A percentile compares a stretch with the other conserved stretches of the same genome.
phyloP scores from a whole-genome alignment of 495 filamentous ascomycete species.

The Penicillium antarcticum region DNA sequence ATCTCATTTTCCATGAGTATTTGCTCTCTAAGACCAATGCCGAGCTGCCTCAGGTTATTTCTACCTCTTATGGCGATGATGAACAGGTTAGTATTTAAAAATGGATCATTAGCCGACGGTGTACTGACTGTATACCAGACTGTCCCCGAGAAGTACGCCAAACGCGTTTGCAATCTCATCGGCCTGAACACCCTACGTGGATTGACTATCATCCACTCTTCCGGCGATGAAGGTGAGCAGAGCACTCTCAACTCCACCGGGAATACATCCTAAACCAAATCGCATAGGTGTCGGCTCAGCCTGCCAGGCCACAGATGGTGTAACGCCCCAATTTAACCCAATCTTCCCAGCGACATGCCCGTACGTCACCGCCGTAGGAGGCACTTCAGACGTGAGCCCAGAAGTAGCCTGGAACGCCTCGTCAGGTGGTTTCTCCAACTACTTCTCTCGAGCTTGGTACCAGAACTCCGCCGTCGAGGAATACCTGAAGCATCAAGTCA shows the following conservation, averaged over 20 bases:
- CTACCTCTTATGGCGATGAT: conserved; percentile 70
- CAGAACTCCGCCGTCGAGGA: conserved; percentile 51
- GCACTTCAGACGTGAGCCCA: conserved; percentile 49
- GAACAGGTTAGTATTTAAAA: conserved; percentile 39
- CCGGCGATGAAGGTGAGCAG: conserved; percentile 62
- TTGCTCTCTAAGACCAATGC: conserved; percentile 49
- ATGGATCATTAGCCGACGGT: background rate
- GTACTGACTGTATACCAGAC: conserved; percentile 39
- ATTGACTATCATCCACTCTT: conserved; percentile 60
- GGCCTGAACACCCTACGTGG: conserved; percentile 67
- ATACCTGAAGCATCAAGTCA: conserved; percentile 46
- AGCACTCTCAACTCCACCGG: background rate
- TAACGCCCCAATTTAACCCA: conserved; percentile 56
- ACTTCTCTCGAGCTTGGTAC: conserved; percentile 57
- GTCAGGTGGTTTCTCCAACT: conserved; percentile 66
- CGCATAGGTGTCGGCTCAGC: conserved; percentile 46
- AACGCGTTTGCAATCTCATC: conserved; percentile 63
- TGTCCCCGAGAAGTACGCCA: conserved; percentile 61
- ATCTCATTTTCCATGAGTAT: conserved; percentile 60
- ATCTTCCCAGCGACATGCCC: conserved; percentile 65
- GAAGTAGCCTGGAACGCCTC: conserved; percentile 48
- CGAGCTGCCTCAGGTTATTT: conserved; percentile 63
- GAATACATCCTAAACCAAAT: conserved; percentile 20
- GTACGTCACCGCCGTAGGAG: conserved; percentile 65
- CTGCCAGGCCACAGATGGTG: conserved; percentile 58